Evolutionary conservation across 345 rosid species (phyloP).

Genomic region (Bruguiera parviflora): DNA sequence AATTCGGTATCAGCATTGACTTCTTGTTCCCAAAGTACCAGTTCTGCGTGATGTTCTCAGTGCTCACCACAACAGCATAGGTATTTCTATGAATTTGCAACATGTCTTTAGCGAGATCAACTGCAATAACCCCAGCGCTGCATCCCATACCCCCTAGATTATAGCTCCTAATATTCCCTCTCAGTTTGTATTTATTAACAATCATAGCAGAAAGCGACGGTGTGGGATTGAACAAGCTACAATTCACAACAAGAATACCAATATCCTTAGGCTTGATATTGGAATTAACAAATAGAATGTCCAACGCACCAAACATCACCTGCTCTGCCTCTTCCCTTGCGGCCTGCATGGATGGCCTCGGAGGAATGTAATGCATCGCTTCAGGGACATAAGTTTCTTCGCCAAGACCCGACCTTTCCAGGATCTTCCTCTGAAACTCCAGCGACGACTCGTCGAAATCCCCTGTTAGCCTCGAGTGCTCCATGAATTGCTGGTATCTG

Average conservation of each 20-base stretch:
- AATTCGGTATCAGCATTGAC: constrained; percentile 9
- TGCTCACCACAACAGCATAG: constrained; percentile 2
- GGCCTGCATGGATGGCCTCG: constrained; percentile 22
- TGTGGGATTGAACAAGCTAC: constrained; percentile 36
- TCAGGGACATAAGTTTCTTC: constrained; percentile 25
- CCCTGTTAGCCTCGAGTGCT: neutral
- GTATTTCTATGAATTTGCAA: constrained; percentile 11
- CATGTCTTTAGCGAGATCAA: constrained; percentile 12
- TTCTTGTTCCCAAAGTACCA: constrained; percentile 9
- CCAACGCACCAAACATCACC: constrained; percentile 35
- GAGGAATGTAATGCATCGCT: constrained; percentile 15
- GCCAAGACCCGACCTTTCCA: constrained; percentile 39
- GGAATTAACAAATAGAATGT: constrained; percentile 32
- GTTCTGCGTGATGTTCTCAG: constrained; percentile 11
- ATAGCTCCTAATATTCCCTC: constrained; percentile 35
- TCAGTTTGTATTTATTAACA: constrained; percentile 37
- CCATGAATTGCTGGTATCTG: constrained; percentile 6
- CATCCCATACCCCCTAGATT: constrained; percentile 45
- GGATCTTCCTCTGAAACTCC: constrained; percentile 31
- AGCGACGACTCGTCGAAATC: neutral
- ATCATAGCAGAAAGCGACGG: constrained; percentile 42
- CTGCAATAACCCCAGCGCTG: constrained; percentile 14
- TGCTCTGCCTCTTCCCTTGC: constrained; percentile 39
- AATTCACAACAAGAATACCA: constrained; percentile 40
- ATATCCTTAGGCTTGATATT: constrained; percentile 36